phyloP scores from a whole-genome alignment of 345 rosid species.

The Mangifera indica region DNA sequence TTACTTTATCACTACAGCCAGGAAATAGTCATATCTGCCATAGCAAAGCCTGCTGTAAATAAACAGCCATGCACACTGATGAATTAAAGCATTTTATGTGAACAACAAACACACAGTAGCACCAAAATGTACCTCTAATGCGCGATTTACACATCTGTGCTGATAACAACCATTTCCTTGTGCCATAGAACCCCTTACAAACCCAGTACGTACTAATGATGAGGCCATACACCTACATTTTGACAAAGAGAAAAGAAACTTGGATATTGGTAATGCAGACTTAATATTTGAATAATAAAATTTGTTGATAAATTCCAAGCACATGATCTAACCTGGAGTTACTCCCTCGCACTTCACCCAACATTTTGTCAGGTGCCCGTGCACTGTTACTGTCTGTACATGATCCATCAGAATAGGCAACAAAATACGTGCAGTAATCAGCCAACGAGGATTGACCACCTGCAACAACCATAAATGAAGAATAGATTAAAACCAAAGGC shows the following conservation, averaged over 20 bases:
- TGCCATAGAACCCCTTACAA: conserved; percentile 86
- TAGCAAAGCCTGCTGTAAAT: background rate
- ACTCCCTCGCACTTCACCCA: conserved; percentile 96
- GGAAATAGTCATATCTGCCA: background rate
- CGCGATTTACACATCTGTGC: conserved; percentile 78
- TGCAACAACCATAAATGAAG: conserved; percentile 36
- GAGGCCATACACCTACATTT: conserved; percentile 90
- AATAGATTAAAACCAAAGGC: conserved; percentile 8
- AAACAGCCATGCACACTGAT: background rate
- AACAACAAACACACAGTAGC: background rate
- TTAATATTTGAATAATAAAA: background rate
- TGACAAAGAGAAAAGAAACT: conserved; percentile 16
- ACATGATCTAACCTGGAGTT: conserved; percentile 66
- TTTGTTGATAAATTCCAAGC: conserved; percentile 12
- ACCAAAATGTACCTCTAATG: conserved; percentile 66
- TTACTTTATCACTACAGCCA: background rate
- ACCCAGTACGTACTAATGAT: conserved; percentile 93
- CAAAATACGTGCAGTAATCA: conserved; percentile 96
- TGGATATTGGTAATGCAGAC: conserved; percentile 23
- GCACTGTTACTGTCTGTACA: conserved; percentile 97
- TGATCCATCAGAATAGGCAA: conserved; percentile 98
- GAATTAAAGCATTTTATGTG: background rate
- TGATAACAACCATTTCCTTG: conserved; percentile 99
- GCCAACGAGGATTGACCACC: conserved; percentile 99
- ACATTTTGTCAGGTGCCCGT: conserved; percentile 93